Conservation (phyloP, 1,139 yeast species). For the Pichia sp. region DNA sequence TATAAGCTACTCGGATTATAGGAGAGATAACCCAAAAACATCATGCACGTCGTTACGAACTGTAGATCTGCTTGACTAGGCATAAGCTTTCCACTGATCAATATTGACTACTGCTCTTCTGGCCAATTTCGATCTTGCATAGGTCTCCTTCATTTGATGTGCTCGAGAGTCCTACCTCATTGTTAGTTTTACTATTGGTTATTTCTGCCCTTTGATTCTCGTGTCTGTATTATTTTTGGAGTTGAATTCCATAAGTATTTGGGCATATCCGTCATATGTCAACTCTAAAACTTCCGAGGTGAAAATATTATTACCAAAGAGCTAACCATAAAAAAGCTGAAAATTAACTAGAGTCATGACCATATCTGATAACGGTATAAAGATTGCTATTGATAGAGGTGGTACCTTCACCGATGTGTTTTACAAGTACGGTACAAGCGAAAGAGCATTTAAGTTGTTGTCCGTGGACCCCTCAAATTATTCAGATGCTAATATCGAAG, state of each 20-base stretch:
- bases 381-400: slow-evolving; percentile 13
- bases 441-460: slow-evolving; percentile 56
- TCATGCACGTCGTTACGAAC: neutral
- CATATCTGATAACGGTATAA: neutral
- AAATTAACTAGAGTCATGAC: neutral
- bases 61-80: neutral
- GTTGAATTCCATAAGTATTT: neutral
- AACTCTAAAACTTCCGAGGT: too few relatives aligned
- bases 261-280: neutral
- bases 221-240: too few relatives aligned
- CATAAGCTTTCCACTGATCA: too few relatives aligned
- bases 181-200: too few relatives aligned
- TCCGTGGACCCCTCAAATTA: slow-evolving; percentile 88
- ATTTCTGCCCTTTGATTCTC: too few relatives aligned
- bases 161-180: too few relatives aligned
- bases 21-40: neutral
- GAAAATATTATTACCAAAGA: too few relatives aligned
- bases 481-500: slow-evolving; percentile 87
- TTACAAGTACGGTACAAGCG: slow-evolving; percentile 15
- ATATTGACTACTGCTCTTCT: too few relatives aligned
- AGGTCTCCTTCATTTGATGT: too few relatives aligned
- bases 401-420: slow-evolving; percentile 23
- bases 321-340: neutral
- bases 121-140: too few relatives aligned
- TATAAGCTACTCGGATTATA: too few relatives aligned